These are phyloP conservation scores for Asterophora parasitica DNA, from an alignment of 768 basidiomycete genomes.

Conservation along the genomic window DNA sequence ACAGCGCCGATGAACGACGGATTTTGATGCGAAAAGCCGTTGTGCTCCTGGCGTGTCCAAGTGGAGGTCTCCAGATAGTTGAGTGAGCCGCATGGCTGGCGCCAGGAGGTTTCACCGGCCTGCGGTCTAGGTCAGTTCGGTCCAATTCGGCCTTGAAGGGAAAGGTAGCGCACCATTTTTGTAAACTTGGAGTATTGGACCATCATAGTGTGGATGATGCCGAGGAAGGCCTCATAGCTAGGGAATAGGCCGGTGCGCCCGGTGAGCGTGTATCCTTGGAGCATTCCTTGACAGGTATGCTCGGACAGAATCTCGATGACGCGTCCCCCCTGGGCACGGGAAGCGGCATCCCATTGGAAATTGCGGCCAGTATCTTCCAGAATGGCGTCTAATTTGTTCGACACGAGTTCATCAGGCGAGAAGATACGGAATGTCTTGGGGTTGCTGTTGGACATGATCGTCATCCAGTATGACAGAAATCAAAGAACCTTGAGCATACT, in stretches of 20 bases:
- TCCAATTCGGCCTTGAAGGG: neutral
- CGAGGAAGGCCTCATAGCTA: slow-evolving; percentile 87
- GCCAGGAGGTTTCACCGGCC: slow-evolving; percentile 65
- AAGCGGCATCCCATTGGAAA: slow-evolving; percentile 80
- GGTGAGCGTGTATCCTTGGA: slow-evolving; percentile 90
- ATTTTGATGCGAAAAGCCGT: slow-evolving; percentile 88
- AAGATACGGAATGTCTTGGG: slow-evolving; percentile 81
- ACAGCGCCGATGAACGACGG: slow-evolving; percentile 83
- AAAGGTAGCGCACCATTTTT: slow-evolving; percentile 57
- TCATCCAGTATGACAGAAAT: neutral
- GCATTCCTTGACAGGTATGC: slow-evolving; percentile 86
- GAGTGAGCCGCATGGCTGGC: slow-evolving; percentile 62
- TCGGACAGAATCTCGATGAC: slow-evolving; percentile 87
- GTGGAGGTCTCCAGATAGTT: slow-evolving; percentile 90
- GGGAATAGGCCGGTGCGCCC: slow-evolving; percentile 85
- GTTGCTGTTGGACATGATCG: slow-evolving; percentile 42
- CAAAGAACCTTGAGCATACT: slow-evolving; percentile 32
- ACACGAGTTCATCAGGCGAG: slow-evolving; percentile 84
- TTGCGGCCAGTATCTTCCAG: slow-evolving; percentile 65
- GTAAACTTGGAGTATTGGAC: slow-evolving; percentile 85
- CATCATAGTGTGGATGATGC: slow-evolving; percentile 88
- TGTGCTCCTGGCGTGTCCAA: slow-evolving; percentile 82
- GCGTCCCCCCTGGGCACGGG: slow-evolving; percentile 69
- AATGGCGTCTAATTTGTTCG: slow-evolving; percentile 84
- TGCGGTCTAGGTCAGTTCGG: slow-evolving; percentile 12